Evolutionary conservation across 306 rosid species (phyloP).

Genomic region (Corylus heterophylla): DNA sequence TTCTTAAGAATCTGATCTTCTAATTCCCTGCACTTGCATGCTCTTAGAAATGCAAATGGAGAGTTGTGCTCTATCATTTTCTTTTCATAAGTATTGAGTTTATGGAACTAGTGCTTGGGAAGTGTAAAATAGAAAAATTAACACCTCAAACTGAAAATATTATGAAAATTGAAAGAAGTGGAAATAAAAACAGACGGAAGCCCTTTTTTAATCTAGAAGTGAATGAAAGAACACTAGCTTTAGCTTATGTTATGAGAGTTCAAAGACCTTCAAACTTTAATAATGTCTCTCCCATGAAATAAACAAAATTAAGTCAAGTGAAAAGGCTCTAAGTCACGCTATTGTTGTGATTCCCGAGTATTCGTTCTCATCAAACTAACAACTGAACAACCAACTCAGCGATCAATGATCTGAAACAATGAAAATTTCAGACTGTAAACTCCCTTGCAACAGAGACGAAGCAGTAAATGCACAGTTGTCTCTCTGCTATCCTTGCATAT

Average conservation of each 20-base stretch:
- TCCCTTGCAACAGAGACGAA: not conserved
- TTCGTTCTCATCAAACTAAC: not conserved
- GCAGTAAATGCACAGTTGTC: not conserved
- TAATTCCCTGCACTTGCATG: not conserved
- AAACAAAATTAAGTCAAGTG: too few species aligned
- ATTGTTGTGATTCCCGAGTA: too few species aligned
- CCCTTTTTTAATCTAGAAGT: not conserved
- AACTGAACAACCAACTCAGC: not conserved
- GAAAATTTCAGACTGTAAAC: not conserved
- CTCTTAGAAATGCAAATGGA: not conserved
- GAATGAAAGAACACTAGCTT: not conserved
- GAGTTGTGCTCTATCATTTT: not conserved
- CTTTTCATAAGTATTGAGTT: not conserved
- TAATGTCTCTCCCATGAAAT: not conserved
- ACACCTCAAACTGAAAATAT: not conserved
- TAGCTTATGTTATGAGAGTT: not conserved
- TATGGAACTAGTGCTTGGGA: not conserved
- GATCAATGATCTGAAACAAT: not conserved
- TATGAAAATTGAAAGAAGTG: not conserved
- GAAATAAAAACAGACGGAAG: not conserved
- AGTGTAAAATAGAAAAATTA: not conserved
- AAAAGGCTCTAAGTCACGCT: too few species aligned
- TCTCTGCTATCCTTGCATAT: not conserved
- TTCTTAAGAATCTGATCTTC: not conserved
- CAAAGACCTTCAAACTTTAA: not conserved